These are phyloP conservation scores for Panus rudis DNA, from an alignment of 768 basidiomycete species.

Conservation along the genomic window DNA sequence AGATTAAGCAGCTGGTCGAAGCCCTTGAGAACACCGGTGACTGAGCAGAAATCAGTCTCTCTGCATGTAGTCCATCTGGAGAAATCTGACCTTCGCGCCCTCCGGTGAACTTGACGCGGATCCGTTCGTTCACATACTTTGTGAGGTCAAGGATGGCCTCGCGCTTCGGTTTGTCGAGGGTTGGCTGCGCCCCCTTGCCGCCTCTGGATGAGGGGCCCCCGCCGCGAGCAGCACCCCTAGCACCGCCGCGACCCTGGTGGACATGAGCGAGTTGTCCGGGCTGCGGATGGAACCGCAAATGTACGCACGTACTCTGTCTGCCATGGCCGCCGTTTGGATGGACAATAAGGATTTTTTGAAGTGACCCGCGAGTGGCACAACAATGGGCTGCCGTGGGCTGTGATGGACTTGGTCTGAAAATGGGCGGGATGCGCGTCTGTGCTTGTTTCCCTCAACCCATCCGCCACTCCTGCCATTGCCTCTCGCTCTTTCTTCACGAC, in stretches of 20 bases:
- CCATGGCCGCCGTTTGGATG: constrained; percentile 28
- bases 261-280: constrained; percentile 21
- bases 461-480: constrained; percentile 5
- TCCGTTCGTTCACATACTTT: constrained; percentile 88
- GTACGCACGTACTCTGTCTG: constrained; percentile 49
- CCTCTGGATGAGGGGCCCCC: constrained; percentile 41
- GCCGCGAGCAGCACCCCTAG: constrained; percentile 40
- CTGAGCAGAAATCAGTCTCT: constrained; percentile 33
- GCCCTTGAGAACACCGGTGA: constrained; percentile 89
- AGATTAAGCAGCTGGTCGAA: constrained; percentile 96
- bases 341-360: neutral
- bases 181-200: constrained; percentile 38
- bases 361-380: too few species aligned
- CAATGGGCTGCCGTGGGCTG: constrained; percentile 5
- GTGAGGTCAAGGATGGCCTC: constrained; percentile 95
- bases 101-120: constrained; percentile 97
- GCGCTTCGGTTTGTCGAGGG: constrained; percentile 73
- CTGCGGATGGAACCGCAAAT: neutral
- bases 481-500: neutral
- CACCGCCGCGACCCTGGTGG: constrained; percentile 52
- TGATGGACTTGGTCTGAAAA: constrained; percentile 11
- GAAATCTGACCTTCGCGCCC: constrained; percentile 74
- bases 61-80: neutral
- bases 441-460: constrained; percentile 21
- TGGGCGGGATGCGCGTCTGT: too few species aligned